These are phyloP conservation scores for Fusarium burgessii DNA, from an alignment of 2,329 filamentous ascomycete genomes.

Conservation along the genomic window DNA sequence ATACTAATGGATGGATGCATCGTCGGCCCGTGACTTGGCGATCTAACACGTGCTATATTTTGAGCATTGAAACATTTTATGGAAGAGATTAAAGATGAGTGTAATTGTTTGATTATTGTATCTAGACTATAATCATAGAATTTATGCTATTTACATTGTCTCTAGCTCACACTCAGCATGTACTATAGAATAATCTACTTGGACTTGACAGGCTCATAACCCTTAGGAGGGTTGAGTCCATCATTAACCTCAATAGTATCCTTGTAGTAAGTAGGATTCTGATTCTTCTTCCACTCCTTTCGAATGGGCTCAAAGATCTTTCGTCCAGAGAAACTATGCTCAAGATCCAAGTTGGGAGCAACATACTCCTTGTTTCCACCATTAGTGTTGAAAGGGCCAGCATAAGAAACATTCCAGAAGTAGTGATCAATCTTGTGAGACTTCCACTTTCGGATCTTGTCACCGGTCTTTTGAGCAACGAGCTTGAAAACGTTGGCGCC, in stretches of 20 bases:
- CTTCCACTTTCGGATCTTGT: slow-evolving; percentile 58
- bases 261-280: slow-evolving; percentile 57
- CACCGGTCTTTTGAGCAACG: slow-evolving; percentile 71
- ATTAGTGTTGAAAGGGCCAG: slow-evolving; percentile 59
- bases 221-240: slow-evolving; percentile 57
- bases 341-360: slow-evolving; percentile 55
- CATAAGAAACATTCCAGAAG: slow-evolving; percentile 67
- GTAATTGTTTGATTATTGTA: background rate
- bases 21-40: slow-evolving; percentile 1
- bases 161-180: background rate
- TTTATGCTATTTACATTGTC: background rate
- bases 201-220: slow-evolving; percentile 48
- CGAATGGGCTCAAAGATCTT: slow-evolving; percentile 55
- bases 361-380: slow-evolving; percentile 53
- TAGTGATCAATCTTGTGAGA: slow-evolving; percentile 53
- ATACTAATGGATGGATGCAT: background rate
- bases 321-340: slow-evolving; percentile 49
- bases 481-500: slow-evolving; percentile 76
- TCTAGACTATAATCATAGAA: background rate
- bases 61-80: too few species aligned
- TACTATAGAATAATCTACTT: slow-evolving; percentile 13
- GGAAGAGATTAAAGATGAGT: fast-evolving
- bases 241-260: slow-evolving; percentile 56
- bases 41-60: background rate
- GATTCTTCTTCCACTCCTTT: slow-evolving; percentile 53